Conservation (phyloP, 208 protist genomes). For the Herpetomonas muscarum region DNA sequence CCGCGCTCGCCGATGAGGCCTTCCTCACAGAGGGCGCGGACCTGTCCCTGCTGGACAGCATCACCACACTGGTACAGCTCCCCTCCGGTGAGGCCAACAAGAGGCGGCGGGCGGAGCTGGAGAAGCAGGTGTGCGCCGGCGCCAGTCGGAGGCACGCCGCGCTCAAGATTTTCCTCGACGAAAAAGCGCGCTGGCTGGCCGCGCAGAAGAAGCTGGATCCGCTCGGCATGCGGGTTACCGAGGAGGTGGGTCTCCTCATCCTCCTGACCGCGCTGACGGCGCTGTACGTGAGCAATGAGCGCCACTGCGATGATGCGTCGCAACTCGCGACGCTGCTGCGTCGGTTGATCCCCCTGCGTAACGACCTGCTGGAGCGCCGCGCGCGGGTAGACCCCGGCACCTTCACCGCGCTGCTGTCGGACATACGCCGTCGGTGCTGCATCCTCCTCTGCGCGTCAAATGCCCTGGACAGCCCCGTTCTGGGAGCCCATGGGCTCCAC, state of each 20-base stretch:
- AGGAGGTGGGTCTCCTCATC: constrained; percentile 18
- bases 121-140: no score
- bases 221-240: constrained; percentile 12
- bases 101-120: no score
- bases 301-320: background rate
- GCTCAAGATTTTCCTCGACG: background rate
- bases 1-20: background rate
- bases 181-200: constrained; percentile 19
- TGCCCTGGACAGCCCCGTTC: background rate
- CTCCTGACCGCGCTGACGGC: constrained; percentile 18
- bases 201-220: constrained; percentile 21
- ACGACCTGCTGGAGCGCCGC: constrained; percentile 7
- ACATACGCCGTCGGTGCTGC: constrained; percentile 1
- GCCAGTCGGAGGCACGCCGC: no score
- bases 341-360: constrained; percentile 10
- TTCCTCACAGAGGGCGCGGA: background rate
- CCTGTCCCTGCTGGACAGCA: background rate
- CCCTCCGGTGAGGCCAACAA: no score
- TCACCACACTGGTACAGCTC: background rate
- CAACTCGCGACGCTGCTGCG: background rate
- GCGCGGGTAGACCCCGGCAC: background rate
- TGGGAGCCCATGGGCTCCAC: background rate
- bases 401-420: background rate
- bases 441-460: background rate
- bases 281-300: constrained; percentile 28